Base-by-base conservation (phyloP, 2,329 filamentous ascomycete genomes). In the Daldinia sp. region DNA sequence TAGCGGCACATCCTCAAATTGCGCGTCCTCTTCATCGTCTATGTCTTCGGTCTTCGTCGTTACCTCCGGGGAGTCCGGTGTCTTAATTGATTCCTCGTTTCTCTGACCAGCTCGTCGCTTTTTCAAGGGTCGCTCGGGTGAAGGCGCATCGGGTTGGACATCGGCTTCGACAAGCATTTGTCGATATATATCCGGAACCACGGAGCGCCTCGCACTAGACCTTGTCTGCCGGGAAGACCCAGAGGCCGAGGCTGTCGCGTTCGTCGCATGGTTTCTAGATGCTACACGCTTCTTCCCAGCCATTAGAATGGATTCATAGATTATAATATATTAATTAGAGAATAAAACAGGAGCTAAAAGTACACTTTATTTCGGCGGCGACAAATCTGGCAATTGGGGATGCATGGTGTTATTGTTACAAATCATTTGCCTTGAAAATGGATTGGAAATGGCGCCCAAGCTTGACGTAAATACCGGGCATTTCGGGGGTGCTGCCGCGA, bases 121-220 rank as follows among this genome's bases (percentile, higher is more conserved):
- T 69, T 82, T 83, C 37, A 79, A 64, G 0, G 84, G 83, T 55
- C 81, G 78, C 65, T 83, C 81, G 2, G 79, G 74, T 1, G 70
- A 51, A 71, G 76, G 71, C 64, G 73, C 55, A 61, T 71, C 63
- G 28, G 75, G 64, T 46, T 76, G 75, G 30, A 84, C 78, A n/a
- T 83, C 81, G n/a, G 81, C 84, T 69, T 86, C 84, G 12, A 77
- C 77, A 37, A 87, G 79, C 84, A 87, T 84, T 68, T 86, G 80
- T 46, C 76, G 79, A 72, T 86, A 86, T 37, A 87, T 79, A 30
- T 82, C 77, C 23, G 80, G 79, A 5, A 81, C 69, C 30, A 70
- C 66, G 44, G 68, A 56, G 30, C 70, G 63, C 51, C 51, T 68
- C n/a, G 73, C 64, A 20, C 74, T 75, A 5, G 76, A 75, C 60